These are phyloP conservation scores for Carex scoparia DNA, from an alignment of 176 grass and related monocot genomes.

Conservation along the genomic window DNA sequence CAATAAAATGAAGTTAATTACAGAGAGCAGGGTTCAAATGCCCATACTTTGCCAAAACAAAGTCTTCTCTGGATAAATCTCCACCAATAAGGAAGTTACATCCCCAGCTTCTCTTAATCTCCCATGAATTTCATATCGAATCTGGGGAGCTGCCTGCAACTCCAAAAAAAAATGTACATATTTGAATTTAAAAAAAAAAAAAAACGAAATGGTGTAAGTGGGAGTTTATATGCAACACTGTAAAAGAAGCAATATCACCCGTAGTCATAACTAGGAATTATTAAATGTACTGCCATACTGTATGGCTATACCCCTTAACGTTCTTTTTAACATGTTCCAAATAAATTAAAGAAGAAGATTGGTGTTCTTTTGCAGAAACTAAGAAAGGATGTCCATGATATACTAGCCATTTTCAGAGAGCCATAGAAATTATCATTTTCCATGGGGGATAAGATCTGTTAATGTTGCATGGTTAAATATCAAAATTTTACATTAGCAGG, in stretches of 20 bases:
- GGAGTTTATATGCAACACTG: not conserved
- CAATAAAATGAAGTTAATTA: not conserved
- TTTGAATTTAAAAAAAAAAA: not conserved
- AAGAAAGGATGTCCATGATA: not conserved
- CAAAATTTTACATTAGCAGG: not conserved
- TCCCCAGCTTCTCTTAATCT: conserved; percentile 17
- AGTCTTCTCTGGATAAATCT: conserved; percentile 20
- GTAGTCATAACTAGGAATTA: not conserved
- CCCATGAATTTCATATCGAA: conserved; percentile 3
- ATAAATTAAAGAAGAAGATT: not conserved
- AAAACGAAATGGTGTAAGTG: not conserved
- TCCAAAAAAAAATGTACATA: not conserved
- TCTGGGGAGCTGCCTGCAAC: conserved; percentile 4
- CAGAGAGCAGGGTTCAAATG: not conserved
- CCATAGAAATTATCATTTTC: not conserved
- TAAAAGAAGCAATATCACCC: not conserved
- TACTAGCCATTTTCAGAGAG: not conserved
- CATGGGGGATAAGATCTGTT: not conserved
- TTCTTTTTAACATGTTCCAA: not conserved
- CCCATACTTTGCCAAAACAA: conserved; percentile 17
- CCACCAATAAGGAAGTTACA: conserved; percentile 17
- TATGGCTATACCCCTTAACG: not conserved
- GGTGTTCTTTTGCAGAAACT: not conserved
- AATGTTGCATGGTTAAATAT: not conserved
- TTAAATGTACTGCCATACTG: not conserved